phyloP scores from a whole-genome alignment of 306 rosid genomes.

The Morella rubra region DNA sequence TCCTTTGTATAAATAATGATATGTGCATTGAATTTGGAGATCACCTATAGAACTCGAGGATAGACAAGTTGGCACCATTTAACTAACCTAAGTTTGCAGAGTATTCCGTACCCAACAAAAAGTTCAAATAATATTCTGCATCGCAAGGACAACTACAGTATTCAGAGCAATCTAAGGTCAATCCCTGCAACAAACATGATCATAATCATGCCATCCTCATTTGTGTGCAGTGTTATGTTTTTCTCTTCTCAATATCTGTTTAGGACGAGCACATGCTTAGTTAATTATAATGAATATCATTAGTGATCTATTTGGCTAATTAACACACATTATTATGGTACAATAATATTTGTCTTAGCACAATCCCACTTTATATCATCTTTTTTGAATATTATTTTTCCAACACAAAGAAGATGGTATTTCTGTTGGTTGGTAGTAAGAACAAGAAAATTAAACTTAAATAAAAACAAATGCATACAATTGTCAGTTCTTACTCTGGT shows the following conservation, averaged over 20 bases:
- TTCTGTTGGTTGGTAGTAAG: not conserved
- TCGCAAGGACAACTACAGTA: not conserved
- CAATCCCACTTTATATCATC: not conserved
- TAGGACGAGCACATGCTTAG: not conserved
- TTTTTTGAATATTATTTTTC: not conserved
- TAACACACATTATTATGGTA: not conserved
- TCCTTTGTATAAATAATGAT: not conserved
- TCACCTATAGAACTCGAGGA: not conserved
- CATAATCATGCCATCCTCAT: not conserved
- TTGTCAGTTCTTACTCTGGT: not conserved
- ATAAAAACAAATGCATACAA: not conserved
- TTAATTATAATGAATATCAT: not conserved
- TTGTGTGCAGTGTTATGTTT: not conserved
- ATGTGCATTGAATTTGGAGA: not conserved
- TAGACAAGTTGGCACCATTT: not conserved
- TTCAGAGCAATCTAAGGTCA: not conserved
- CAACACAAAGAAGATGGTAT: not conserved
- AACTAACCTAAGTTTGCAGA: not conserved
- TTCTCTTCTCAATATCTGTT: not conserved
- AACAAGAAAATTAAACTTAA: not conserved
- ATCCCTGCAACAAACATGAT: not conserved
- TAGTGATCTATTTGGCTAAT: not conserved
- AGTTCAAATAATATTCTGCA: not conserved
- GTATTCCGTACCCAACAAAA: not conserved
- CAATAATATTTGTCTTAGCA: not conserved